Percentiles rank a stretch among this genome's conserved stretches.
These are phyloP conservation scores for Delitschia confertaspora DNA, from an alignment of 495 filamentous ascomycete genomes.

Conservation along the genomic window DNA sequence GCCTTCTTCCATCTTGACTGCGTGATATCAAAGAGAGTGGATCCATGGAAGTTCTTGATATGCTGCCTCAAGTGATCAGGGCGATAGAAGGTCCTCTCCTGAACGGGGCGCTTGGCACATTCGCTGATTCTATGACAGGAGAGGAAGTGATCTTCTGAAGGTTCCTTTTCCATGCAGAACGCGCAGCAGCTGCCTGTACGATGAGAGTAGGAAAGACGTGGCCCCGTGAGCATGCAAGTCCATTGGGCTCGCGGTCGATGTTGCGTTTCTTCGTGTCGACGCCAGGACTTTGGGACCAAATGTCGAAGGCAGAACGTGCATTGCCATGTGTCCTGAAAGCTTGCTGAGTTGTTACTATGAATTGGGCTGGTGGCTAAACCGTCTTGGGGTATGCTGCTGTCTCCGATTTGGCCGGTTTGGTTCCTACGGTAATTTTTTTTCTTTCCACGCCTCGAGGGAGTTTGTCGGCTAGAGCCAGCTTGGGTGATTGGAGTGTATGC, in stretches of 20 bases:
- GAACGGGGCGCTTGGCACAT: slow-evolving; percentile 11
- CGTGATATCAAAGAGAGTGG: slow-evolving; percentile 12
- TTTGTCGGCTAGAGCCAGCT: not conserved
- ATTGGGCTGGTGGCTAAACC: not conserved
- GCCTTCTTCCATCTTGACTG: slow-evolving; percentile 19
- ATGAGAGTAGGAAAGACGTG: slow-evolving; percentile 5
- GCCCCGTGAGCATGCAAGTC: slow-evolving; percentile 27
- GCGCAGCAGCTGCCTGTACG: slow-evolving; percentile 10
- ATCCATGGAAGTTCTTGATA: slow-evolving; percentile 23
- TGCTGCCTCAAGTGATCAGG: slow-evolving; percentile 27
- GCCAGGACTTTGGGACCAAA: slow-evolving; percentile 25
- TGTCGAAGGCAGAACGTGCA: slow-evolving; percentile 23
- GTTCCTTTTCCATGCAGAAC: slow-evolving; percentile 21
- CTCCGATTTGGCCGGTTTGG: too few relatives aligned
- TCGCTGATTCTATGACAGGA: slow-evolving; percentile 18
- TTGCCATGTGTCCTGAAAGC: slow-evolving; percentile 19
- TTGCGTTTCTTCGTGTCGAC: slow-evolving; percentile 29
- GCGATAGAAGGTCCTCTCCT: slow-evolving; percentile 19
- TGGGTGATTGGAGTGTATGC: slow-evolving; percentile 8
- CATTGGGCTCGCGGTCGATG: slow-evolving; percentile 20
- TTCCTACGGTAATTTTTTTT: slow-evolving; percentile 25
- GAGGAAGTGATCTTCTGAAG: slow-evolving; percentile 19
- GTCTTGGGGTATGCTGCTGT: too few relatives aligned
- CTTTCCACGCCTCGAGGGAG: slow-evolving; percentile 19
- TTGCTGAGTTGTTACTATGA: not conserved